Conservation (phyloP, 345 rosid species). For the Moricandia moricandioides region DNA sequence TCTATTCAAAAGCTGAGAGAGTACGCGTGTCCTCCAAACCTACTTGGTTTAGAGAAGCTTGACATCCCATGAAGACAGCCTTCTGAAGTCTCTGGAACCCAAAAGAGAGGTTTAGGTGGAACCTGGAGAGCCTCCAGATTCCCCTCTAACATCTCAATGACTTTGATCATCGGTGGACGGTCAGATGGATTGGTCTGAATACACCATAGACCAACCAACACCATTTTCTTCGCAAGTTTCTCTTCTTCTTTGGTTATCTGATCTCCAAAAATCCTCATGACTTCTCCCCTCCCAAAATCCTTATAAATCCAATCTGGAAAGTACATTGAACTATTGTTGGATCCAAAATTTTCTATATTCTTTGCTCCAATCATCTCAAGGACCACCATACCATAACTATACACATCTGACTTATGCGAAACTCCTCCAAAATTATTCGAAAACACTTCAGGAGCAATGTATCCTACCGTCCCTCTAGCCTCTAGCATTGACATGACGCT, state of each 20-base stretch:
- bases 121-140: not conserved
- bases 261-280: not conserved
- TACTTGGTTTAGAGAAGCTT: not conserved
- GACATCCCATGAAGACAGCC: not conserved
- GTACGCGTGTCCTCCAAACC: not conserved
- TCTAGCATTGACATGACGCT: not conserved
- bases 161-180: not conserved
- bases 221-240: not conserved
- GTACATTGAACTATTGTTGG: not conserved
- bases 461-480: not conserved
- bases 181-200: not conserved
- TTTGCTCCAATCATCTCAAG: not conserved
- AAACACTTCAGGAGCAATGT: not conserved
- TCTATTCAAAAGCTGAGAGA: not conserved
- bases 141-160: not conserved
- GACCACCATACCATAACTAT: not conserved
- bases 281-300: not conserved
- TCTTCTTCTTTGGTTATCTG: not conserved
- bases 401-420: not conserved
- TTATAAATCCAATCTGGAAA: not conserved
- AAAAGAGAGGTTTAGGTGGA: not conserved
- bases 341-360: not conserved
- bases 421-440: not conserved
- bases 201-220: not conserved
- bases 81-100: not conserved